Evolutionary conservation across 305 asterid species (phyloP).

Genomic region (Fraxinus baroniana): DNA sequence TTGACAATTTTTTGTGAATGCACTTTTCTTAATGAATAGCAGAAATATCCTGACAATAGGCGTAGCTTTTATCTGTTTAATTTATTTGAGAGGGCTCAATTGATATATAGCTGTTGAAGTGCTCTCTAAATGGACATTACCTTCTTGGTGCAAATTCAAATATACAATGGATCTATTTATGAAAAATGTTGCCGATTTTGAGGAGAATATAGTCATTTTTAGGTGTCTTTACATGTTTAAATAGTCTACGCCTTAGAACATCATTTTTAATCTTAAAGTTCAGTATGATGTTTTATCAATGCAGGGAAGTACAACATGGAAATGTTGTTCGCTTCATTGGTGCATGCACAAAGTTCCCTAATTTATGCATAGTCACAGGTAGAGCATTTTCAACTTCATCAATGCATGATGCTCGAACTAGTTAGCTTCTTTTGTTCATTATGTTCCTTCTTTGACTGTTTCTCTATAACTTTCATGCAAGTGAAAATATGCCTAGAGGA

Average conservation of each 20-base stretch:
- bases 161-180: neutral
- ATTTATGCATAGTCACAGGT: conserved; percentile 87
- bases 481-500: conserved; percentile 2
- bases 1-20: neutral
- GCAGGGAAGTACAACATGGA: conserved; percentile 85
- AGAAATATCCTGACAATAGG: neutral
- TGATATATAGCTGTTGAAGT: neutral
- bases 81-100: neutral
- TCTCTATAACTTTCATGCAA: conserved; percentile 1
- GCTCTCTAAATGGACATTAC: neutral
- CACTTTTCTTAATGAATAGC: neutral
- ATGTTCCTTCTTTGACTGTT: neutral
- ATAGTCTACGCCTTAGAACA: neutral
- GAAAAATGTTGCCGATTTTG: neutral
- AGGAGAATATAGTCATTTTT: conserved; percentile 20
- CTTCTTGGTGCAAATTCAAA: neutral
- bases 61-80: neutral
- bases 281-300: conserved; percentile 22
- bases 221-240: neutral
- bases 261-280: neutral
- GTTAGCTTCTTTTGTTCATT: conserved; percentile 9
- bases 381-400: conserved; percentile 20
- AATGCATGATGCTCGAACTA: conserved; percentile 11
- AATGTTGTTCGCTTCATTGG: conserved; percentile 83
- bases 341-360: conserved; percentile 75